Percentiles rank a stretch among this genome's conserved stretches.
Conservation (phyloP, 2,329 filamentous ascomycete species). For the Pyrenophora tritici-repentis region DNA sequence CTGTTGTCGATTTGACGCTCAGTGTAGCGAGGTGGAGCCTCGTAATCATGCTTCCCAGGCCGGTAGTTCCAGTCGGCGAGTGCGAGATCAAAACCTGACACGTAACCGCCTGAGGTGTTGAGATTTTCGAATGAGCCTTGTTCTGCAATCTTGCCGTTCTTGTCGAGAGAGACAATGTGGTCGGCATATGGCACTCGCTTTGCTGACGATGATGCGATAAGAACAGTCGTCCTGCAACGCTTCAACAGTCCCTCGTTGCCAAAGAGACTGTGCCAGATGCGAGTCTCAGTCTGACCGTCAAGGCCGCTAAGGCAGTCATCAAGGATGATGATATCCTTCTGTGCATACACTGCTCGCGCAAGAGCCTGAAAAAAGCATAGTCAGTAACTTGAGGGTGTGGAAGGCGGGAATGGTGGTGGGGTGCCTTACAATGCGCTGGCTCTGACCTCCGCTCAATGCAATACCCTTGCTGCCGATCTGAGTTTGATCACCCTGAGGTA, state of each 20-base stretch:
- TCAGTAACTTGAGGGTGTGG: slow-evolving; percentile 14
- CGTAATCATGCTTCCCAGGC: slow-evolving; percentile 37
- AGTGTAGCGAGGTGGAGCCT: slow-evolving; percentile 38
- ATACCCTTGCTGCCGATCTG: slow-evolving; percentile 58
- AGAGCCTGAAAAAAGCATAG: slow-evolving; percentile 44
- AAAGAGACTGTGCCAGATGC: slow-evolving; percentile 55
- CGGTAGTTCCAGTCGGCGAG: slow-evolving; percentile 39
- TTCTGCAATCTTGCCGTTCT: slow-evolving; percentile 41
- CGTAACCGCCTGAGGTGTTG: slow-evolving; percentile 36
- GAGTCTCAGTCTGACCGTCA: slow-evolving; percentile 55
- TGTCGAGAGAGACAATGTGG: slow-evolving; percentile 50
- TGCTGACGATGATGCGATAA: slow-evolving; percentile 42
- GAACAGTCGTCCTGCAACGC: slow-evolving; percentile 43
- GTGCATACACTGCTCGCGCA: slow-evolving; percentile 59
- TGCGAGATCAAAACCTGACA: slow-evolving; percentile 44
- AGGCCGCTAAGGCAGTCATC: slow-evolving; percentile 60
- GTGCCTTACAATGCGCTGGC: slow-evolving; percentile 53
- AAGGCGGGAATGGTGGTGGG: slow-evolving; percentile 19
- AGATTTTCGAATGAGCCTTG: slow-evolving; percentile 50
- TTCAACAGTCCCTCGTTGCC: slow-evolving; percentile 54
- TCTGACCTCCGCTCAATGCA: slow-evolving; percentile 59
- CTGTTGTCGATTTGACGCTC: slow-evolving; percentile 21
- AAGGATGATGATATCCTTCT: slow-evolving; percentile 54
- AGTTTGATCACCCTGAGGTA: slow-evolving; percentile 49
- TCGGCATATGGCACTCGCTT: slow-evolving; percentile 49